phyloP scores from a whole-genome alignment of 1,139 yeast genomes.

The Hemisphaericaspora xylofermentans region DNA sequence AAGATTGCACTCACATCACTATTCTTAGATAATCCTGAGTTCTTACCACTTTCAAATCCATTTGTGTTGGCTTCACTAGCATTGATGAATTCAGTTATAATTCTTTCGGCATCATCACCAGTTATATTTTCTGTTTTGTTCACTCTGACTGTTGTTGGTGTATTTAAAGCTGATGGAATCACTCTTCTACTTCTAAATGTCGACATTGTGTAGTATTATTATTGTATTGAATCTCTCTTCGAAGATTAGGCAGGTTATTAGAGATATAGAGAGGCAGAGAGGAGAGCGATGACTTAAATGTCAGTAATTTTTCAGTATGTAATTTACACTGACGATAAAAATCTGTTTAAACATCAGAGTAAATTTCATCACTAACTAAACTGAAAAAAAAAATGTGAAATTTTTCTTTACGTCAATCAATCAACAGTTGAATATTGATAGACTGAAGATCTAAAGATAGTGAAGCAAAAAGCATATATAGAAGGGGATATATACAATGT shows the following conservation, averaged over 20 bases:
- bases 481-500: constrained; percentile 8
- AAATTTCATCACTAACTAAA: background rate
- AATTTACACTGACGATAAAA: background rate
- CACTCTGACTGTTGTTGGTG: constrained; percentile 48
- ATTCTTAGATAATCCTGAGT: constrained; percentile 23
- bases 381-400: background rate
- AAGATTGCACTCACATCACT: constrained; percentile 35
- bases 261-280: no score
- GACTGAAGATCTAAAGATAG: no score
- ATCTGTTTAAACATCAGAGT: background rate
- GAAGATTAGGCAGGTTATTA: no score
- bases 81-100: constrained; percentile 47
- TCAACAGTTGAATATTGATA: background rate
- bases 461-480: no score
- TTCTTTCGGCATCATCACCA: constrained; percentile 44
- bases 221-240: no score
- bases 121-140: constrained; percentile 25
- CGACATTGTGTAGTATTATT: constrained; percentile 20
- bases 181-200: constrained; percentile 38
- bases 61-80: constrained; percentile 28
- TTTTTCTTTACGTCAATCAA: no score
- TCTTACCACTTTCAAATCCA: constrained; percentile 8
- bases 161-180: constrained; percentile 45
- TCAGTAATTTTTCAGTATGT: background rate
- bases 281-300: background rate